Evolutionary conservation across 2,329 filamentous ascomycete genomes (phyloP).

Genomic region (Fusarium neocosmosporiellum): DNA sequence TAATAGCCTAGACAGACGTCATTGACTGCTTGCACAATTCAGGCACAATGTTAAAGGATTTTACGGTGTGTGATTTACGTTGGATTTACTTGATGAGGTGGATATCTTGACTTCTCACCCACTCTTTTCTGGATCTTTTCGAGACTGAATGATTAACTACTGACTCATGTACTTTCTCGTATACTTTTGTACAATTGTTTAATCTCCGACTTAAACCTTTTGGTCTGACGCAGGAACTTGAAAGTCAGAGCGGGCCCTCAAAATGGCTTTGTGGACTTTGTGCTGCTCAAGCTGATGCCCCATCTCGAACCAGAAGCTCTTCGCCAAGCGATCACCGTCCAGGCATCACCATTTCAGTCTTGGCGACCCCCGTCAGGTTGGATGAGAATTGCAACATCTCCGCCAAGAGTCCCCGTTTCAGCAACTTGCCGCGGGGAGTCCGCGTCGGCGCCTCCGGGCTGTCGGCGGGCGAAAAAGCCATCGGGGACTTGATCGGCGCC

Average conservation of each 20-base stretch:
- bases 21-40: conserved; percentile 2
- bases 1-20: background rate
- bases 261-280: too few species aligned
- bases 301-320: conserved; percentile 1
- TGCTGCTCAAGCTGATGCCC: too few species aligned
- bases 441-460: conserved; percentile 25
- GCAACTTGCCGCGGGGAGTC: conserved; percentile 1
- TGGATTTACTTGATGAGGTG: background rate
- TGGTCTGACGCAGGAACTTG: background rate
- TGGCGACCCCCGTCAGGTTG: background rate
- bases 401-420: conserved; percentile 5
- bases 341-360: conserved; percentile 24
- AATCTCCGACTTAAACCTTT: background rate
- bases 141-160: background rate
- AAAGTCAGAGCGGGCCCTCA: background rate
- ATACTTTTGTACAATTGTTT: background rate
- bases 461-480: conserved; percentile 3
- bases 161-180: background rate
- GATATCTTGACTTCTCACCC: background rate
- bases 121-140: background rate
- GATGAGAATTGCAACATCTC: background rate
- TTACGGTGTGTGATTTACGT: background rate
- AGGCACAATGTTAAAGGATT: background rate
- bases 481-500: background rate
- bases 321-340: background rate